phyloP scores from a whole-genome alignment of 495 filamentous ascomycete genomes.

The Aspergillus campestris region DNA sequence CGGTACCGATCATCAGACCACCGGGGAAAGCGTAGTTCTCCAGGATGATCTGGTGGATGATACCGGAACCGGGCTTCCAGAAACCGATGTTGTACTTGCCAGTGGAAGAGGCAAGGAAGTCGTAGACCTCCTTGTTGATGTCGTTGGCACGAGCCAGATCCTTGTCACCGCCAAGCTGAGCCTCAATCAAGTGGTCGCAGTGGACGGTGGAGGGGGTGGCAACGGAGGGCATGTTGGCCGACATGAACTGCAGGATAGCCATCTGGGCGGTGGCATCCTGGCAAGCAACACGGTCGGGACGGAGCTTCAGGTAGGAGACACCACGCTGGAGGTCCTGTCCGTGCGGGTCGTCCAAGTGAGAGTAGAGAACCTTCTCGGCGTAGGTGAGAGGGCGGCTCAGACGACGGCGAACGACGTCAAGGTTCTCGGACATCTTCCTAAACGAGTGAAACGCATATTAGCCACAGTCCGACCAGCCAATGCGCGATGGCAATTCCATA shows the following conservation, averaged over 20 bases:
- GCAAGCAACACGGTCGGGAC: constrained; percentile 96
- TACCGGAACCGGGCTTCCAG: constrained; percentile 97
- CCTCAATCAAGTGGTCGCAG: constrained; percentile 99
- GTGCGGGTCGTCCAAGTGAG: constrained; percentile 95
- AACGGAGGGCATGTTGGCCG: constrained; percentile 88
- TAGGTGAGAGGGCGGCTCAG: constrained; percentile 90
- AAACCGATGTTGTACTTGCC: constrained; percentile 99
- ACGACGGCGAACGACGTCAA: constrained; percentile 75
- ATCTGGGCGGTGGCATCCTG: constrained; percentile 99
- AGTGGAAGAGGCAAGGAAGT: constrained; percentile 90
- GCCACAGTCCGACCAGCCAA: constrained; percentile 3
- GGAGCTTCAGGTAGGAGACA: constrained; percentile 87
- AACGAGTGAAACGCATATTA: constrained; percentile 34
- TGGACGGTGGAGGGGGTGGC: constrained; percentile 95
- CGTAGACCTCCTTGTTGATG: constrained; percentile 99
- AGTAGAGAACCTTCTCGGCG: constrained; percentile 98
- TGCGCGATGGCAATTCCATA: no score
- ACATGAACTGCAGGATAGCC: constrained; percentile 99
- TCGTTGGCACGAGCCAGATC: constrained; percentile 84
- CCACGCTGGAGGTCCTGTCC: constrained; percentile 94
- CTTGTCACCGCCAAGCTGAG: constrained; percentile 87
- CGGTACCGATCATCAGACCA: constrained; percentile 95
- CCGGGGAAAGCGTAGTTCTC: constrained; percentile 99
- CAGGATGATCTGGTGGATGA: constrained; percentile 97
- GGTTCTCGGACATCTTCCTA: constrained; percentile 98